Conservation (phyloP, 176 grass and related monocot species). For the Chloris gayana region DNA sequence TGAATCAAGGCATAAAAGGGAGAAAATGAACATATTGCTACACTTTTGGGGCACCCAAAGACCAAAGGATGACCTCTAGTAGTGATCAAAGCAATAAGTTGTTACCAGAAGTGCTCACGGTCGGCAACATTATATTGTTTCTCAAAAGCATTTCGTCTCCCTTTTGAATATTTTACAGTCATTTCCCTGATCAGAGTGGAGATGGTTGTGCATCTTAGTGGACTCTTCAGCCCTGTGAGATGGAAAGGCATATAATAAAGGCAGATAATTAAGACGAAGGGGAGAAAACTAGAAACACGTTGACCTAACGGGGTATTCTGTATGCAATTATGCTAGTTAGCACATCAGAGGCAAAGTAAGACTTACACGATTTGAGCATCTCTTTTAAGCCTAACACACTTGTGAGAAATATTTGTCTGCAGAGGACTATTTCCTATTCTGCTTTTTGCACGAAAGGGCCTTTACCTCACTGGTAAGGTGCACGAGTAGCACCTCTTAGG, state of each 20-base stretch:
- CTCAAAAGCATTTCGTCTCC: neutral
- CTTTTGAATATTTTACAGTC: constrained; percentile 11
- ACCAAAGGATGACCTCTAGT: constrained; percentile 14
- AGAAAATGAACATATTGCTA: constrained; percentile 23
- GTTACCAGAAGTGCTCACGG: constrained; percentile 37
- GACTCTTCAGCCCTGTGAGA: constrained; percentile 34
- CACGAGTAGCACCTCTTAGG: too few species aligned
- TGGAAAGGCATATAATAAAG: neutral
- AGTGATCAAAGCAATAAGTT: constrained; percentile 19
- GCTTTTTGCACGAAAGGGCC: too few species aligned
- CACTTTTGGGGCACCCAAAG: constrained; percentile 26
- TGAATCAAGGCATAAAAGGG: neutral
- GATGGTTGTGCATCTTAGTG: constrained; percentile 31
- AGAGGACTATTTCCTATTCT: too few species aligned
- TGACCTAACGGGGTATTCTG: constrained; percentile 45
- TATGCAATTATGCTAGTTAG: constrained; percentile 40
- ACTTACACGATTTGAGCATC: constrained; percentile 20
- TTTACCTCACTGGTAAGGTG: too few species aligned
- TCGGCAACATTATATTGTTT: constrained; percentile 47
- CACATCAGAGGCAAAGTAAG: constrained; percentile 25
- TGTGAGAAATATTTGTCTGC: too few species aligned
- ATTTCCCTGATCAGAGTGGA: constrained; percentile 16
- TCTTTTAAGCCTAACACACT: neutral
- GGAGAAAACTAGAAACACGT: neutral
- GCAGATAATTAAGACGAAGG: neutral